Conservation (phyloP, 2,329 filamentous ascomycete genomes). For the Pseudocercospora eumusae region DNA sequence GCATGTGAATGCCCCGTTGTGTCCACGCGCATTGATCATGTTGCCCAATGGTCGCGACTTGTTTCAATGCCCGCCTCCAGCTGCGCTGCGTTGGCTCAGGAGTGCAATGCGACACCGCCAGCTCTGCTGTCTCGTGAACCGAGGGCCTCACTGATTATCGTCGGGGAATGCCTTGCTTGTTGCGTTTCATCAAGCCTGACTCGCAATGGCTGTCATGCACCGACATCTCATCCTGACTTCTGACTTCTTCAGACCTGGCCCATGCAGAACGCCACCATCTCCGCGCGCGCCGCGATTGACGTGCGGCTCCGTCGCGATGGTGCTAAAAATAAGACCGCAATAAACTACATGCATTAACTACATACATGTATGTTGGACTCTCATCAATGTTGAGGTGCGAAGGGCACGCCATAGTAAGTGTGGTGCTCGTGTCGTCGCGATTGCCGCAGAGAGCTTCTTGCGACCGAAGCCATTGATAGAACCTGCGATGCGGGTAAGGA, state of each 20-base stretch:
- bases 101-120: slow-evolving; percentile 10
- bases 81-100: slow-evolving; percentile 7
- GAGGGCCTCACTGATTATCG: slow-evolving; percentile 7
- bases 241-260: not conserved
- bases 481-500: not conserved
- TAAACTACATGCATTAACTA: not conserved
- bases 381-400: not conserved
- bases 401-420: not conserved
- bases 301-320: not conserved
- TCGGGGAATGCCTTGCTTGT: slow-evolving; percentile 2
- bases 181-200: slow-evolving; percentile 7
- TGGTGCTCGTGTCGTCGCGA: not conserved
- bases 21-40: slow-evolving; percentile 3
- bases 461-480: not conserved
- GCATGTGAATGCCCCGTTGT: slow-evolving; percentile 6
- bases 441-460: not conserved
- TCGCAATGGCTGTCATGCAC: slow-evolving; percentile 2
- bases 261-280: slow-evolving; percentile 3
- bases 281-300: not conserved
- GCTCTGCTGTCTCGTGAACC: slow-evolving; percentile 4
- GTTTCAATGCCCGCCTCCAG: slow-evolving; percentile 17
- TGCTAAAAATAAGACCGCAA: not conserved
- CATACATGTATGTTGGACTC: not conserved
- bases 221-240: not conserved
- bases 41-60: slow-evolving; percentile 10